Base-by-base conservation (phyloP, 225 moss, liverwort and hornwort genomes). In the Rhytidiadelphus loreus region DNA sequence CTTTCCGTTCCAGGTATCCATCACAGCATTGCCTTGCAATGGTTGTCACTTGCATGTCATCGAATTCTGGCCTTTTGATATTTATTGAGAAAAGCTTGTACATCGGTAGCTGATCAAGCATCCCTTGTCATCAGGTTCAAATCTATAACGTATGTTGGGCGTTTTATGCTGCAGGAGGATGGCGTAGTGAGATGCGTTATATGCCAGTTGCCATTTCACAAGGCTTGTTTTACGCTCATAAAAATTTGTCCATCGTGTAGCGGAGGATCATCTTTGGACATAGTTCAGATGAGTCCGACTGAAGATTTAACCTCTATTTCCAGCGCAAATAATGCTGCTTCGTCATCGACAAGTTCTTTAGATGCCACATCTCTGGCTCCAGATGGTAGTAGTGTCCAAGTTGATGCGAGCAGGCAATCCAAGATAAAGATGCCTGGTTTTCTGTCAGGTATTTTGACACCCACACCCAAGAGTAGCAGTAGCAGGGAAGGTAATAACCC, bases 151-250 rank as follows among this genome's bases (percentile, higher is more conserved):
- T 75, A 25, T 76, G 37, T 74, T 71, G 78, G 52, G 55, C 24
- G 37, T 84, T 89, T 39, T 79, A 24, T 90, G 72, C 81, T 93
- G 72, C 95, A 98, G 96, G 98, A 98, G 44, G 94, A 95, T 85
- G 93, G 91, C n/a, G 93, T 97, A 70, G 86, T 94, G 70, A 93
- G 97, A 82, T 98, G 98, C 46, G 90, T 93, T 30, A 93, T 90
- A 77, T 98, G 98, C 90, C 96, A 93, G 87, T 55, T 92, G 86
- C 93, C 97, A 78, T 97, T 95, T 90, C 98, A 98, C 89, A 94
- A 89, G 89, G 78, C 85, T 74, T 98, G 98, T 90, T 97, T 95
- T 80, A 65, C 87, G 75, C 86, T 93, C 86, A 89, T 94, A 78
- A 95, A 93, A 57, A 91, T 90, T 56, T 92, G 95, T 73, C 95